phyloP scores from a whole-genome alignment of 2,329 filamentous ascomycete species.

The Raffaelea arxii region DNA sequence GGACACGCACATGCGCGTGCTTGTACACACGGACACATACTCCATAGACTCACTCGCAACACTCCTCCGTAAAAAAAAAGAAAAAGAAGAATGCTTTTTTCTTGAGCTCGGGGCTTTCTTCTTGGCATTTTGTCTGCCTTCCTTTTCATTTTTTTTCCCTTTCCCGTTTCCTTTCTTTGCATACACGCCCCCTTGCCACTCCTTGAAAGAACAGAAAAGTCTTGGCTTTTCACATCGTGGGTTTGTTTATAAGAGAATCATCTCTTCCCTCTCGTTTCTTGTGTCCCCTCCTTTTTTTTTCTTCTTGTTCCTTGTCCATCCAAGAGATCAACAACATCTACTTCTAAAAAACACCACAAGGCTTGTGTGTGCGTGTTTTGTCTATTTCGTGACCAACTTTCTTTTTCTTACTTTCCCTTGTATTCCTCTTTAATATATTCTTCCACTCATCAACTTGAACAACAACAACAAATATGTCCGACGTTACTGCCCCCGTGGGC shows the following conservation, averaged over 20 bases:
- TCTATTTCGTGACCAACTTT: constrained; percentile 2
- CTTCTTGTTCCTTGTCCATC: not conserved
- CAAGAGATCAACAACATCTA: constrained; percentile 2
- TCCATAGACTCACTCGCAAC: too few species aligned
- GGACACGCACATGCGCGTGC: too few species aligned
- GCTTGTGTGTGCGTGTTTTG: constrained; percentile 1
- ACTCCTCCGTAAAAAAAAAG: too few species aligned
- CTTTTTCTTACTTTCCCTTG: not conserved
- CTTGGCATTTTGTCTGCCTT: too few species aligned
- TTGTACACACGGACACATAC: too few species aligned
- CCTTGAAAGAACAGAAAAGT: not conserved
- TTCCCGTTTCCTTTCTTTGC: too few species aligned
- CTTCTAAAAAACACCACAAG: too few species aligned
- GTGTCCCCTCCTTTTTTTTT: not conserved
- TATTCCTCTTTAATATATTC: not conserved
- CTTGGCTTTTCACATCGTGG: not conserved
- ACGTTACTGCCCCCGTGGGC: constrained; percentile 5
- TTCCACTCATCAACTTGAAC: not conserved
- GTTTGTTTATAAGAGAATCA: constrained; percentile 4
- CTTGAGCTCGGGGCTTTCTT: too few species aligned
- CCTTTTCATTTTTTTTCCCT: too few species aligned
- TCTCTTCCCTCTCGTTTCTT: not conserved
- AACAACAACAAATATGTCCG: constrained; percentile 11
- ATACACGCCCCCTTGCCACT: not conserved
- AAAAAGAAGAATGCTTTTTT: too few species aligned